phyloP scores from a whole-genome alignment of 73 alveolate genomes.

The Breviolum minutum region DNA sequence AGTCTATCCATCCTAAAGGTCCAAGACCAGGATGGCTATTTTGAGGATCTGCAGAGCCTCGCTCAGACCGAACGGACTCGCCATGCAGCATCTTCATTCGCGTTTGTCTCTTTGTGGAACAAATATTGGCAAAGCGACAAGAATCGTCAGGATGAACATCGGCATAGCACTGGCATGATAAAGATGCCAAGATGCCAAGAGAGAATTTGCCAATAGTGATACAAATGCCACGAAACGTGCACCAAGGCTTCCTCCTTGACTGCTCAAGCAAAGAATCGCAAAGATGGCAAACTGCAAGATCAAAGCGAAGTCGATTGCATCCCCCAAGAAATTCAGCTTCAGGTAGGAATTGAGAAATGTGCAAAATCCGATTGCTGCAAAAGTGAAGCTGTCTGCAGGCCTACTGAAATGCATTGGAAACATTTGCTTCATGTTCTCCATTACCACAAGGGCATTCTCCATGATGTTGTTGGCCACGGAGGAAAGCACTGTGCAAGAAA shows the following conservation, averaged over 20 bases:
- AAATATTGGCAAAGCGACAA: no score
- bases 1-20: no score
- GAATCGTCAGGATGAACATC: background rate
- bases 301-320: constrained; percentile 4
- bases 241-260: no score
- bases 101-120: no score
- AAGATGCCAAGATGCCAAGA: background rate
- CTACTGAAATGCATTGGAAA: background rate
- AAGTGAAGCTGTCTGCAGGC: background rate
- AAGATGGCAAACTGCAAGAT: constrained; percentile 17
- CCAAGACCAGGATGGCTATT: no score
- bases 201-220: background rate
- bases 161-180: background rate
- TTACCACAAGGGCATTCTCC: constrained; percentile 5
- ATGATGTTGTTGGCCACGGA: constrained; percentile 15
- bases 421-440: background rate
- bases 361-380: background rate
- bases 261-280: background rate
- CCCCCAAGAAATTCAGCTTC: background rate
- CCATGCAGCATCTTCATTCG: no score
- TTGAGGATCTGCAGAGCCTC: no score
- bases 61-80: no score
- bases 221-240: background rate
- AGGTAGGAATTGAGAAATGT: background rate
- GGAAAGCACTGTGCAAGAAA: background rate